Evolutionary conservation across 495 filamentous ascomycete species (phyloP), one percentile per base, ranked within the genome.

Genomic region (Ascodesmis nigricans): DNA sequence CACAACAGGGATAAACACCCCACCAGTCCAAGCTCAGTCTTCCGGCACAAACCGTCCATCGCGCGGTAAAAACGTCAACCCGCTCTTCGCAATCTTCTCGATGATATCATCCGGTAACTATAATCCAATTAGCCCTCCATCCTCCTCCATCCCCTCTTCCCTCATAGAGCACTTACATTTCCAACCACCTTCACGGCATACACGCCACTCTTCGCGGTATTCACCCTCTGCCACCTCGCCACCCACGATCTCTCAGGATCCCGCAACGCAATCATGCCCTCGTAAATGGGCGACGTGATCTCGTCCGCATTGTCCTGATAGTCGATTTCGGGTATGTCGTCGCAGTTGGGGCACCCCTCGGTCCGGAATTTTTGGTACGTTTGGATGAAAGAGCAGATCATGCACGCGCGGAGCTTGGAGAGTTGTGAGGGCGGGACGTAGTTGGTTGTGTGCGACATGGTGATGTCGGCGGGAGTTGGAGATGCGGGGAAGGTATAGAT

Each of bases 301-400:
- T 83, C 80, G 47, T 77, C 66, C 50, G 93, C 76, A 11, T 67
- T 65, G 40, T 97, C 87, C 45, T 73, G 75, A 47, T 75, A 73
- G 38, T 66, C 62, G 45, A 93, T 73, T 50, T 77, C 67, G 29
- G 95, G 71, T 59, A 87, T 77, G 29, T 71, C 70, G 49, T 92
- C 82, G 64, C 87, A 97, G 60, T 97, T 97, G 23, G 87, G 87
- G 48, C 87, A 97, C 43, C 87, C 87, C 49, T 79, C 67, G 42
- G 67, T 65, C 44, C 72, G 62, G 61, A 90, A 91, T 58, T 69
- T 67, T 78, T 84, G 47, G 39, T 73, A 67, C 10, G 70, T 66
- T 60, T 83, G 79, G 36, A 97, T 77, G 47, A 92, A 73, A 4
- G 78, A 78, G 66, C 87, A 97, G 40, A 93, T 79, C 87, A 97